Evolutionary conservation across 345 rosid species (phyloP).

Genomic region (Fremontodendron californicum): DNA sequence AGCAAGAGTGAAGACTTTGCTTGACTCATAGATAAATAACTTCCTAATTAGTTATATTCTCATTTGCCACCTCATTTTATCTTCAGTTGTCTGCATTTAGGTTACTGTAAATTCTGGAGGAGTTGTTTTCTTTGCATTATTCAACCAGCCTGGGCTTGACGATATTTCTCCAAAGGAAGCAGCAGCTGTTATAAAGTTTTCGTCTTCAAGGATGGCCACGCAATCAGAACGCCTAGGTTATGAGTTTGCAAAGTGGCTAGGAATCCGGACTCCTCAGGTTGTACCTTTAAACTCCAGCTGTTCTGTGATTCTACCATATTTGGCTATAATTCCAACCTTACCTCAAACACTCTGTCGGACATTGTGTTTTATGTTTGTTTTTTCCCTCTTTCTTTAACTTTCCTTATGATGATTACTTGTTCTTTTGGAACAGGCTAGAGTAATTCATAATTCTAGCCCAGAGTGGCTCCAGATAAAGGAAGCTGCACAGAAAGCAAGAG

Average conservation of each 20-base stretch:
- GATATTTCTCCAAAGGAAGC: slow-evolving; percentile 65
- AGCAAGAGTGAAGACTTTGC: neutral
- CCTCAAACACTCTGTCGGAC: slow-evolving; percentile 1
- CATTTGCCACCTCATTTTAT: slow-evolving; percentile 23
- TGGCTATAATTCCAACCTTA: neutral
- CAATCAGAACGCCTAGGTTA: slow-evolving; percentile 99
- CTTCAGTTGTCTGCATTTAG: slow-evolving; percentile 38
- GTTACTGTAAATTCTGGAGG: slow-evolving; percentile 98
- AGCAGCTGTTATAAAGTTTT: slow-evolving; percentile 95
- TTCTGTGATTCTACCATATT: slow-evolving; percentile 9
- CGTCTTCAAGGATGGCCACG: slow-evolving; percentile 98
- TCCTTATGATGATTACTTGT: neutral
- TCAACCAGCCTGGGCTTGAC: slow-evolving; percentile 46
- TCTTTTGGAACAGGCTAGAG: slow-evolving; percentile 69
- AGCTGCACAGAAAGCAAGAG: slow-evolving; percentile 92
- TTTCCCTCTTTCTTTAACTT: neutral
- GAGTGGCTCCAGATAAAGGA: slow-evolving; percentile 91
- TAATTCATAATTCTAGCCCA: slow-evolving; percentile 73
- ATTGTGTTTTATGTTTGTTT: neutral
- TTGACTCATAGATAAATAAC: neutral
- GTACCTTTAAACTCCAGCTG: slow-evolving; percentile 14
- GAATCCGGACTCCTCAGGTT: slow-evolving; percentile 94
- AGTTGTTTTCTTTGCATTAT: slow-evolving; percentile 95
- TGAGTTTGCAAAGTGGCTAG: slow-evolving; percentile 95
- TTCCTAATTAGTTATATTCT: neutral